Evolutionary conservation across 2,329 filamentous ascomycete species (phyloP).

Genomic region (Curvularia spicifera): DNA sequence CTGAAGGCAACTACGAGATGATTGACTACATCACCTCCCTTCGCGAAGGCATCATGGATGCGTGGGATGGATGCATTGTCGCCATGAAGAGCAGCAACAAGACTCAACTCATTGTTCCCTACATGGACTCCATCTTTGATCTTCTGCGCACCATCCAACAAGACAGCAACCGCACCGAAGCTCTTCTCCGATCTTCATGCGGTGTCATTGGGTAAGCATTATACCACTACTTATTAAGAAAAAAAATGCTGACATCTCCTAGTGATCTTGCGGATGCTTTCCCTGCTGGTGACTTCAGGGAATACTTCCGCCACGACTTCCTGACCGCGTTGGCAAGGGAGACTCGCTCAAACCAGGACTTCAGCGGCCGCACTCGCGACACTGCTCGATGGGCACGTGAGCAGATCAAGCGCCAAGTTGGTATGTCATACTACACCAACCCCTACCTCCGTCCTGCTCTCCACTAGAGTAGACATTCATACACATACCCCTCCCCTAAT

Average conservation of each 20-base stretch:
- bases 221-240: slow-evolving; percentile 9
- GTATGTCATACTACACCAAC: slow-evolving; percentile 38
- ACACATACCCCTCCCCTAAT: not conserved
- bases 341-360: slow-evolving; percentile 87
- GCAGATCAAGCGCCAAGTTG: slow-evolving; percentile 90
- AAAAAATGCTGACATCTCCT: slow-evolving; percentile 45
- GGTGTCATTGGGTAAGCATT: slow-evolving; percentile 88
- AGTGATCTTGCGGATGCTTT: slow-evolving; percentile 95
- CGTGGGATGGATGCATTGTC: slow-evolving; percentile 95
- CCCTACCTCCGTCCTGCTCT: slow-evolving; percentile 16
- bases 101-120: slow-evolving; percentile 74
- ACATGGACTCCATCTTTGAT: slow-evolving; percentile 84
- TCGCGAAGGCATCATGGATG: slow-evolving; percentile 97
- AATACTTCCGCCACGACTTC: slow-evolving; percentile 91
- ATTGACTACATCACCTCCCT: slow-evolving; percentile 94
- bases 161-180: slow-evolving; percentile 88
- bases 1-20: slow-evolving; percentile 91
- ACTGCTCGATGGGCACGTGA: slow-evolving; percentile 97
- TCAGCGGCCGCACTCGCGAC: slow-evolving; percentile 81
- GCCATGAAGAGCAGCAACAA: slow-evolving; percentile 86
- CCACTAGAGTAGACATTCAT: slow-evolving; percentile 5
- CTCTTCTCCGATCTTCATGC: slow-evolving; percentile 91
- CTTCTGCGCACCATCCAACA: slow-evolving; percentile 80
- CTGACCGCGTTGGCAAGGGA: slow-evolving; percentile 89
- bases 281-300: slow-evolving; percentile 83